Percentiles rank a stretch among this genome's conserved stretches.
These are phyloP conservation scores for Ogataea pilisensis DNA, from an alignment of 805 yeast genomes.

Conservation along the genomic window DNA sequence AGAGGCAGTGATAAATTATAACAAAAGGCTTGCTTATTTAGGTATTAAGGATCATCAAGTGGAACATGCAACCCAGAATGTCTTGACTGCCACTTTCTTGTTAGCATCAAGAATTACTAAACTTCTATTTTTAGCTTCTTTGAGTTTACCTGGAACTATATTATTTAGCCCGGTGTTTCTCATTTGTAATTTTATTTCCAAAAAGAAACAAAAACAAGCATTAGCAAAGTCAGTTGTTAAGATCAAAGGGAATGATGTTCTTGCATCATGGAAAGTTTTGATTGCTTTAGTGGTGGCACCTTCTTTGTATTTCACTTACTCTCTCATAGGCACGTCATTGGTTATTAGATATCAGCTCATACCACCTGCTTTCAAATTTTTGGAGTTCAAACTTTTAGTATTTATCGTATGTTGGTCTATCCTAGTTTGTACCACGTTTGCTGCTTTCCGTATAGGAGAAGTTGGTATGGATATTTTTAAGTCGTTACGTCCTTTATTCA, in stretches of 20 bases:
- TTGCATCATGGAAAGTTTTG: slow-evolving; percentile 94
- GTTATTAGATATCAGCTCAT: slow-evolving; percentile 16
- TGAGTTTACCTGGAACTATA: slow-evolving; percentile 82
- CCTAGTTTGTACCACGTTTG: slow-evolving; percentile 73
- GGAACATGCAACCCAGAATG: slow-evolving; percentile 47
- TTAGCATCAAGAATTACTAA: slow-evolving; percentile 54
- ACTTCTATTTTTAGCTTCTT: slow-evolving; percentile 48
- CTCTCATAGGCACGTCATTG: slow-evolving; percentile 46
- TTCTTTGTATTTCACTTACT: slow-evolving; percentile 72
- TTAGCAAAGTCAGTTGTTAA: slow-evolving; percentile 84
- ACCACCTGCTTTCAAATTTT: slow-evolving; percentile 9
- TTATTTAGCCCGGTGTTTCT: slow-evolving; percentile 87
- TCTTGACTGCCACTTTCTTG: slow-evolving; percentile 45
- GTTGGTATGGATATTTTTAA: slow-evolving; percentile 88
- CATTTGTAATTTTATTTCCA: slow-evolving; percentile 67
- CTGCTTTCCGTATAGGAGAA: slow-evolving; percentile 88
- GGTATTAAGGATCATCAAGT: slow-evolving; percentile 74
- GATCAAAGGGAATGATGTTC: slow-evolving; percentile 84
- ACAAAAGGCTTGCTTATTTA: slow-evolving; percentile 55
- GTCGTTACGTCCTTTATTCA: slow-evolving; percentile 71
- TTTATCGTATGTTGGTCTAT: slow-evolving; percentile 52
- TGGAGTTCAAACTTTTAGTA: slow-evolving; percentile 24
- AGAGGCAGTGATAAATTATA: slow-evolving; percentile 63
- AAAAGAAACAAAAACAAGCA: slow-evolving; percentile 69
- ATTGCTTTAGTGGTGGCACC: slow-evolving; percentile 89